phyloP scores from a whole-genome alignment of 257 asterid species.

The Agastache rugosa region DNA sequence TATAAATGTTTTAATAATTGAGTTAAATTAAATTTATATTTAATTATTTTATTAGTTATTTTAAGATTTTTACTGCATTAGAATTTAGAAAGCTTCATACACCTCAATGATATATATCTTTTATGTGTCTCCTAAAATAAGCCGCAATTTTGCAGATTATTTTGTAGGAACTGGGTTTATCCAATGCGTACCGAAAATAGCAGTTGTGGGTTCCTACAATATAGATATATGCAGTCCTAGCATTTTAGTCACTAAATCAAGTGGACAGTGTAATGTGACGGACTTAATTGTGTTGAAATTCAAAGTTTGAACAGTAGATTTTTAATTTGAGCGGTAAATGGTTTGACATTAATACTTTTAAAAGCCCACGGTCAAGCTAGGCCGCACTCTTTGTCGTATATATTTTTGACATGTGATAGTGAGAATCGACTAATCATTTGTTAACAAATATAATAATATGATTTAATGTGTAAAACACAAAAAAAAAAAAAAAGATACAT shows the following conservation, averaged over 20 bases:
- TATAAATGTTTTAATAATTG: no score
- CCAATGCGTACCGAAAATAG: no score
- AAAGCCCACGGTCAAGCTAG: neutral
- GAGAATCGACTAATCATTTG: neutral
- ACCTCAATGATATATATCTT: no score
- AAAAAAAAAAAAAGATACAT: neutral
- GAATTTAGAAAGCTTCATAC: no score
- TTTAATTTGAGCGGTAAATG: neutral
- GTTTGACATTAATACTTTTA: neutral
- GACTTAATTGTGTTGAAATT: neutral
- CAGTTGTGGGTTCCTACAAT: no score
- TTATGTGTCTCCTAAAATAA: no score
- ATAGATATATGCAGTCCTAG: no score
- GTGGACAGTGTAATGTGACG: neutral
- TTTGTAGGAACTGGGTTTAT: no score
- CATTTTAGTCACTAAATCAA: neutral
- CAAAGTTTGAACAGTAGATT: neutral
- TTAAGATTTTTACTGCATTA: no score
- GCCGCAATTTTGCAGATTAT: no score
- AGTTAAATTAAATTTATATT: no score
- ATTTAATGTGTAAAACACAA: neutral
- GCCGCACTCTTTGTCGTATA: neutral
- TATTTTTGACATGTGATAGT: neutral
- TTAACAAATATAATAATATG: neutral
- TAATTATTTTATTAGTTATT: no score